phyloP scores from a whole-genome alignment of 2,329 filamentous ascomycete genomes.

The Massarina eburnea region DNA sequence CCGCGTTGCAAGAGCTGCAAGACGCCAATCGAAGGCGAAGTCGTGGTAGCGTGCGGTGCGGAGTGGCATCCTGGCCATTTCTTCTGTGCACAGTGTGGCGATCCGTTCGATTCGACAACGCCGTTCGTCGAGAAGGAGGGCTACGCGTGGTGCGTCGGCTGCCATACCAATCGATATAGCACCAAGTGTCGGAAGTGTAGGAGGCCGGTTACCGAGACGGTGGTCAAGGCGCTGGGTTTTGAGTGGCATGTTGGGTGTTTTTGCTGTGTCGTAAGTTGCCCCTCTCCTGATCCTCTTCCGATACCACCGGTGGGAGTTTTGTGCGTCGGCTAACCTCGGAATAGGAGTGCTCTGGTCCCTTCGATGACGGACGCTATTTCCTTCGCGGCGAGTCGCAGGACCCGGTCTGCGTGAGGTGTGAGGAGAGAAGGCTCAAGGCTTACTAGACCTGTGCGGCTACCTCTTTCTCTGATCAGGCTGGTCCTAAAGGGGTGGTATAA shows the following conservation, averaged over 20 bases:
- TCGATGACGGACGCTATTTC: constrained; percentile 66
- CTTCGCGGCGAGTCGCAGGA: constrained; percentile 60
- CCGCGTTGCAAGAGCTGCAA: constrained; percentile 94
- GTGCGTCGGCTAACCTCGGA: constrained; percentile 8
- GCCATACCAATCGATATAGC: constrained; percentile 87
- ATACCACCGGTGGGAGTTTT: too few species aligned
- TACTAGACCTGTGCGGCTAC: constrained; percentile 21
- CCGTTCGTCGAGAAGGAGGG: constrained; percentile 98
- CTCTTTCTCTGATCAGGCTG: constrained; percentile 3
- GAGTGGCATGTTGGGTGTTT: constrained; percentile 97
- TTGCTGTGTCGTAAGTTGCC: constrained; percentile 63
- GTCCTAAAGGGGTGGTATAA: constrained; percentile 3
- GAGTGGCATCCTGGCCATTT: constrained; percentile 98
- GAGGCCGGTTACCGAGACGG: constrained; percentile 82
- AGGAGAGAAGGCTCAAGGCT: constrained; percentile 64
- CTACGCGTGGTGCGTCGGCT: constrained; percentile 93
- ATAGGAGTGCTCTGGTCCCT: constrained; percentile 62
- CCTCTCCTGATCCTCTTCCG: too few species aligned
- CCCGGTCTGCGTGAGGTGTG: constrained; percentile 64
- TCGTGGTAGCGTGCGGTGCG: constrained; percentile 88
- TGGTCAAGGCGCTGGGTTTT: constrained; percentile 81
- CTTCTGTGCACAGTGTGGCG: constrained; percentile 97
- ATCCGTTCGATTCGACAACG: constrained; percentile 64
- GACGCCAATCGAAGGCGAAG: constrained; percentile 93
- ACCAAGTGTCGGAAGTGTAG: constrained; percentile 87